Evolutionary conservation across 495 filamentous ascomycete species (phyloP).

Genomic region (Daldinia vernicosa): DNA sequence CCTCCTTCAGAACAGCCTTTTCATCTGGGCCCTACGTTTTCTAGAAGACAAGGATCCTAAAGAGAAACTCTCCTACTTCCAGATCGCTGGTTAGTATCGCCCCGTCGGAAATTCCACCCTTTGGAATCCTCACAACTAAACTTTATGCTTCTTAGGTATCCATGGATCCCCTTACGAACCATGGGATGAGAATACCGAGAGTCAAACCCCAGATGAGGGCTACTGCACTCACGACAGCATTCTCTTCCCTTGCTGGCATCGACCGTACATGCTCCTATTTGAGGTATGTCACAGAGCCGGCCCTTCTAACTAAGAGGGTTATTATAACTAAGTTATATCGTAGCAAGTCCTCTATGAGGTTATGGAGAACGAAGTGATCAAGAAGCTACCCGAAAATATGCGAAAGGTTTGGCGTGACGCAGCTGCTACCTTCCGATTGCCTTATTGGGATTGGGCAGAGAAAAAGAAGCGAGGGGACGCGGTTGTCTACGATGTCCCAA

Average conservation of each 20-base stretch:
- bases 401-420: background rate
- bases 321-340: background rate
- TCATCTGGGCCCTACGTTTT: background rate
- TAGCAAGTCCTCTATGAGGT: slow-evolving; percentile 6
- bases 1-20: slow-evolving; percentile 4
- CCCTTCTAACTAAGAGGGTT: background rate
- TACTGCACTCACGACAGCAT: slow-evolving; percentile 10
- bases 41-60: background rate
- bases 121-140: background rate
- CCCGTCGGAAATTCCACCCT: too few relatives aligned
- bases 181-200: background rate
- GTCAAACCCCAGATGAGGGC: background rate
- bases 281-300: background rate
- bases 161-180: slow-evolving; percentile 1
- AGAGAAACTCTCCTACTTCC: slow-evolving; percentile 1
- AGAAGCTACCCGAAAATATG: background rate
- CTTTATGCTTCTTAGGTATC: background rate
- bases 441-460: slow-evolving; percentile 7
- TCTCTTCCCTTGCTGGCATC: slow-evolving; percentile 12
- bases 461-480: slow-evolving; percentile 5
- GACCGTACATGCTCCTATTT: slow-evolving; percentile 6
- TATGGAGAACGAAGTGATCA: slow-evolving; percentile 1
- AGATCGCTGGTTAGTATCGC: slow-evolving; percentile 1
- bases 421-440: slow-evolving; percentile 5
- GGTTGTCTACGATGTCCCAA: background rate